Evolutionary conservation across 2,329 filamentous ascomycete species (phyloP), one percentile per base, ranked within the genome.

Genomic region (Rhinocladiella similis): DNA sequence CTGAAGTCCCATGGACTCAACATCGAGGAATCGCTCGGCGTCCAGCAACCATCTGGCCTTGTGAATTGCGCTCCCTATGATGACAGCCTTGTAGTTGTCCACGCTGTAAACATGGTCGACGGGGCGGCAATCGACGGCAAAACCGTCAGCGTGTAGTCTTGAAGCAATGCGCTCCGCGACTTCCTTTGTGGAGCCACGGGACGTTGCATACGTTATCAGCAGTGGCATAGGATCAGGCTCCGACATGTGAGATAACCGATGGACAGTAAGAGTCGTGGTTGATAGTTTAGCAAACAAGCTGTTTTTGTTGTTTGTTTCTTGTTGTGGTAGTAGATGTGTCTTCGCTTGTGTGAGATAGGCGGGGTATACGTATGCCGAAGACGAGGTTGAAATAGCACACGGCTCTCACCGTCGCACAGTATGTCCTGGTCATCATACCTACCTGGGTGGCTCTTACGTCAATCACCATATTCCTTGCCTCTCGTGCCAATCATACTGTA

Each of bases 21-120:
- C 22, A 41, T 62, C 59, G 41, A 62, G 53, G 29, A 62, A 62
- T 47, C 54, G 57, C n/a, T 53, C 42, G 9, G 56, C 59, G 48
- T 62, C 59, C 14, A 59, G 20, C 7, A 62, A 54, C 59, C 59
- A 62, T 38, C 38, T 49, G 10, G 51, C 45, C 1, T 39, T 35
- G 18, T 59, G 53, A 25, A 62, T 51, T 13, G 59, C 56, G 42
- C 59, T 62, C 16, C 59, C 59, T 27, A 62, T 51, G 38, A 62
- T 59, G 41, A 62, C 59, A 14, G 59, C 59, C 19, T 48, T 57
- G 41, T 62, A 62, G 48, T 59, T 62, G 19, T 59, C 59, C 36
- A 62, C 59, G 39, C 56, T 59, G 54, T 45, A 59, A 12, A 62
- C 59, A 35, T 50, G 59, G 53, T 62, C 59, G n/a, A 62, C 59